A percentile compares a stretch with the other conserved stretches of the same genome.
Conservation (phyloP, 2,329 filamentous ascomycete species). For the Cryphonectria japonica region DNA sequence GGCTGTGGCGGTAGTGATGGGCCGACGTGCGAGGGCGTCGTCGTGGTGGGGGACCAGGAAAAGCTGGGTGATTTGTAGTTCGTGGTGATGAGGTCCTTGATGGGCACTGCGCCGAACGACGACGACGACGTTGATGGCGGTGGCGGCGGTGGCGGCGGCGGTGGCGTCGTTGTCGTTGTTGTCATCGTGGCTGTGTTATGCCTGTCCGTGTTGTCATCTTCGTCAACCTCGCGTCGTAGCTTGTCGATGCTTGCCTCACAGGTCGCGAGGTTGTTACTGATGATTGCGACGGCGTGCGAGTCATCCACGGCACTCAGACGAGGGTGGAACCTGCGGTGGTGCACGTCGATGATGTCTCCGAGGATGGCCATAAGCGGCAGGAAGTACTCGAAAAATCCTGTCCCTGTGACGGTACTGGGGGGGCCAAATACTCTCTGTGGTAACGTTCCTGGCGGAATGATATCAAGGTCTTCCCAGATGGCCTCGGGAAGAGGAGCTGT, state of each 20-base stretch:
- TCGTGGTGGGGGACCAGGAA: neutral
- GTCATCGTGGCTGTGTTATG: neutral
- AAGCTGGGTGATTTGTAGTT: constrained; percentile 14
- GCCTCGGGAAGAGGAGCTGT: constrained; percentile 45
- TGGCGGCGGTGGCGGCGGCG: no score
- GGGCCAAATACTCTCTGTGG: constrained; percentile 44
- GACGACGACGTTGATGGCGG: constrained; percentile 14
- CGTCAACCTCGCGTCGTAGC: constrained; percentile 35
- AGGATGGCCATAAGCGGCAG: constrained; percentile 53
- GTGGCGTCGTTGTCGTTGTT: no score
- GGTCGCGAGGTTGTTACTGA: constrained; percentile 42
- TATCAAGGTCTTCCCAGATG: constrained; percentile 46
- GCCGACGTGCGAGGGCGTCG: neutral
- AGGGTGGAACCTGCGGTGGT: constrained; percentile 48
- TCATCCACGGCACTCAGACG: constrained; percentile 44
- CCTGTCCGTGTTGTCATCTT: neutral
- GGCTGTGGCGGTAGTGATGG: neutral
- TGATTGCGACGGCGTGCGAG: constrained; percentile 39
- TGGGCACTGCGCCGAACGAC: constrained; percentile 24
- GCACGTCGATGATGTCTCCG: constrained; percentile 53
- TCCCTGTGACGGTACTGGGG: constrained; percentile 44
- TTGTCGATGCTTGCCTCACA: constrained; percentile 45
- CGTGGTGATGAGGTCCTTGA: constrained; percentile 34
- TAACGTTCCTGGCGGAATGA: constrained; percentile 36
- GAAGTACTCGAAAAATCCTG: constrained; percentile 54